Percentiles rank a stretch among this genome's conserved stretches.
Evolutionary conservation across 148 eudicot genomes (phyloP).

Genomic region (Chenopodium formosanum): DNA sequence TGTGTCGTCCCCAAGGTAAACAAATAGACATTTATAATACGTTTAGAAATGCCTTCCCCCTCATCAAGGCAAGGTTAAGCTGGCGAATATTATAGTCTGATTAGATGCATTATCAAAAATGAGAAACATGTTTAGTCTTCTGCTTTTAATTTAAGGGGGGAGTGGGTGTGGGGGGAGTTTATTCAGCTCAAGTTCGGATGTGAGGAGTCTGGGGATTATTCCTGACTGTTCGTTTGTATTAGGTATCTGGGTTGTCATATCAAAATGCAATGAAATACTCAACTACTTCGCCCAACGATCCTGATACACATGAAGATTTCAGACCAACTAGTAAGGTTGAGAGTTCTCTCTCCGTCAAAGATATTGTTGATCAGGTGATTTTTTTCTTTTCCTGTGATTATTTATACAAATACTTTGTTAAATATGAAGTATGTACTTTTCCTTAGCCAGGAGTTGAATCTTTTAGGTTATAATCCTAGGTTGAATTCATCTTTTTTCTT

Average conservation of each 20-base stretch:
- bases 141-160: not conserved
- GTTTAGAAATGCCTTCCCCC: not conserved
- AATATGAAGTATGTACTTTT: not conserved
- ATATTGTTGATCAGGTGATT: constrained; percentile 84
- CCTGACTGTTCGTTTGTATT: constrained; percentile 14
- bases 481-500: constrained; percentile 5
- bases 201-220: not conserved
- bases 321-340: constrained; percentile 67
- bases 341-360: constrained; percentile 52
- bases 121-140: not conserved
- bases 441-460: not conserved
- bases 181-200: not conserved
- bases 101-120: not conserved
- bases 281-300: constrained; percentile 64
- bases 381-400: not conserved
- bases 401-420: not conserved
- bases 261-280: constrained; percentile 53
- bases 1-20: not conserved
- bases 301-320: constrained; percentile 93
- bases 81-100: not conserved
- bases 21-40: not conserved
- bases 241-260: constrained; percentile 55
- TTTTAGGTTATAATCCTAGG: not conserved
- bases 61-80: not conserved
- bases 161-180: too few species aligned